Evolutionary conservation across 768 basidiomycete species (phyloP), one percentile per base, ranked within the genome.

Genomic region (Boletales sp.): DNA sequence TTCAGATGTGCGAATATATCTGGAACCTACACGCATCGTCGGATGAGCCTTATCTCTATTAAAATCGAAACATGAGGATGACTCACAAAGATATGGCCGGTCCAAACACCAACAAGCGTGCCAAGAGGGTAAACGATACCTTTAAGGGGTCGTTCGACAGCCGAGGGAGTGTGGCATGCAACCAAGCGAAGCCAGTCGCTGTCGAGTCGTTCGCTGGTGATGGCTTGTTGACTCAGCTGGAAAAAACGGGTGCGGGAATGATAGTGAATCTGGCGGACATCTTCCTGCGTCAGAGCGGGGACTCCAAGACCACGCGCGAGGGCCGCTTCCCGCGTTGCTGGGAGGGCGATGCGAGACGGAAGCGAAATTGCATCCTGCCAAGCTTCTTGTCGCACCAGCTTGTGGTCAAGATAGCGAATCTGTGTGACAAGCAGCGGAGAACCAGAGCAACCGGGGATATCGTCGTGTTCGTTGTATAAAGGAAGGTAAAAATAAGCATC

Each of bases 161-260:
- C 55, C 61, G 66, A 71, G 5, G 70, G 64, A 44, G 76, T 67
- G 49, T 72, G 61, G 45, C 77, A 79, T 8, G 67, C 62, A 4
- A 74, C 74, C 19, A 76, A 55, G 33, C 79, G 72, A 54, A 65
- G 70, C 79, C 79, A 81, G 47, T 78, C 77, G 40, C 59, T 59
- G 55, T 81, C 80, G 51, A 74, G 70, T 18, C 52, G 56, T 34
- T 53, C 49, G 35, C 74, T 72, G 28, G 47, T 8, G 10, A 35
- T 34, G n/a, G 54, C 61, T 10, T 50, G 56, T 15, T 40, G 6
- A 21, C 15, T 11, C 31, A 54, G 54, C 12, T 58, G 56, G 32
- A 67, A 63, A 41, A 64, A 62, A 42, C 51, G 62, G 21, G 72
- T 71, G 4, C 75, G 74, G 35, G 66, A 70, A 18, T 56, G 52